Evolutionary conservation across 176 grass and related monocot genomes (phyloP).

Genomic region (Puya raimondii): DNA sequence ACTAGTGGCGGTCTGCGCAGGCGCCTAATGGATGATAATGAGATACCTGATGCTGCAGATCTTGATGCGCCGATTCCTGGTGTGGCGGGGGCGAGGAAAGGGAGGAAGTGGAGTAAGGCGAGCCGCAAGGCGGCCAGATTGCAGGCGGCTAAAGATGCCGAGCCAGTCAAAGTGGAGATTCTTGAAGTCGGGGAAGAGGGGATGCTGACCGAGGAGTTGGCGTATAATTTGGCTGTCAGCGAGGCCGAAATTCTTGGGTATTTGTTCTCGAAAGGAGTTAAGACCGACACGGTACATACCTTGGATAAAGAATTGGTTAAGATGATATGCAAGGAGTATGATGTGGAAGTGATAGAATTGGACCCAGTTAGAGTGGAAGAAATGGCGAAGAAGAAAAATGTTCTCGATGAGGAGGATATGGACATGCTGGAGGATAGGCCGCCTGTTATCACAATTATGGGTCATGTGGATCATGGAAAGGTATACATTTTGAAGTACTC

Average conservation of each 20-base stretch:
- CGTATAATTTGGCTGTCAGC: constrained; percentile 60
- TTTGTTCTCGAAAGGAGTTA: constrained; percentile 52
- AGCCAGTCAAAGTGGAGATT: constrained; percentile 86
- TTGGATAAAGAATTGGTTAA: constrained; percentile 89
- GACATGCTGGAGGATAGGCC: constrained; percentile 71
- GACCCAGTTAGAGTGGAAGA: constrained; percentile 65
- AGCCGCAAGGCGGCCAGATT: constrained; percentile 64
- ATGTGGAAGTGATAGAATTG: constrained; percentile 82
- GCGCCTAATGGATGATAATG: constrained; percentile 31
- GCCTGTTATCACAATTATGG: constrained; percentile 98
- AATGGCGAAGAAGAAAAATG: constrained; percentile 90
- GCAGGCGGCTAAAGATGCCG: constrained; percentile 60
- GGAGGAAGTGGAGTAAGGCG: constrained; percentile 79
- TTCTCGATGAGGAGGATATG: constrained; percentile 88
- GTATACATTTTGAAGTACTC: constrained; percentile 24
- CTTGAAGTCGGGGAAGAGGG: constrained; percentile 92
- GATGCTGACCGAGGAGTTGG: constrained; percentile 70
- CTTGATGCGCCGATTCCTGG: constrained; percentile 34
- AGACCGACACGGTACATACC: constrained; percentile 44
- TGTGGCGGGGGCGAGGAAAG: constrained; percentile 50
- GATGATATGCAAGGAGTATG: constrained; percentile 95
- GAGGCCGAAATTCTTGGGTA: constrained; percentile 64
- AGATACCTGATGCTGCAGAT: constrained; percentile 35
- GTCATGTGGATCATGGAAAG: constrained; percentile 98
- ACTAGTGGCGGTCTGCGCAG: constrained; percentile 27